These are phyloP conservation scores for Populus euphratica DNA, from an alignment of 345 rosid genomes.

Conservation along the genomic window DNA sequence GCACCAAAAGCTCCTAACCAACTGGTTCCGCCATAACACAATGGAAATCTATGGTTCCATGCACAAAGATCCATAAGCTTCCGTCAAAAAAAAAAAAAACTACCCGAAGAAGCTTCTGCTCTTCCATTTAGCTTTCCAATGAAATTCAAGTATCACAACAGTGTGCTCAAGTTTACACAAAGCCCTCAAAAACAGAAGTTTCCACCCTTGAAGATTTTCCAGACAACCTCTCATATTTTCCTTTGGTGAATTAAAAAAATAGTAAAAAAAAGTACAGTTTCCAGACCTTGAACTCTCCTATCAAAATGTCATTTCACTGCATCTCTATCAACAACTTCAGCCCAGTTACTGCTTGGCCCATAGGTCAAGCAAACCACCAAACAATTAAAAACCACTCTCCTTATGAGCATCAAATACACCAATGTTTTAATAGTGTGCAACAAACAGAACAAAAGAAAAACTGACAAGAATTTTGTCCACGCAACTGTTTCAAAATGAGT, in stretches of 20 bases:
- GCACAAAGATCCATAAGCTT: background rate
- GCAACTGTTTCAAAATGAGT: background rate
- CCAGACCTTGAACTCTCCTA: background rate
- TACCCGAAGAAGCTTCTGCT: background rate
- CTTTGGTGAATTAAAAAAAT: background rate
- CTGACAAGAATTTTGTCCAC: background rate
- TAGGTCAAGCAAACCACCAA: background rate
- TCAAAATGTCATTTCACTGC: background rate
- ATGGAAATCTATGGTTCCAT: background rate
- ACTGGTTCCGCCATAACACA: background rate
- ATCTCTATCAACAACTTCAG: background rate
- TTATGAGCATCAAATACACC: background rate
- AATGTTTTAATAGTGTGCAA: background rate
- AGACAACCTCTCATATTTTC: background rate
- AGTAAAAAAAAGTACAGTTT: background rate
- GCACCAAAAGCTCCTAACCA: background rate
- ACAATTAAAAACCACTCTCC: background rate
- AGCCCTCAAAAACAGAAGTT: background rate
- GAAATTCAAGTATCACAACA: background rate
- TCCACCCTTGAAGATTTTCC: background rate
- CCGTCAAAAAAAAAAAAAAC: too few relatives aligned
- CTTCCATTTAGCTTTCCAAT: background rate
- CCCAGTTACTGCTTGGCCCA: background rate
- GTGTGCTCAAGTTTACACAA: background rate
- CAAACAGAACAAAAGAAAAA: background rate